Evolutionary conservation across 352 stramenopile species (phyloP), one percentile per base, ranked within the genome.

Genomic region (Saprolegnia diclina): DNA sequence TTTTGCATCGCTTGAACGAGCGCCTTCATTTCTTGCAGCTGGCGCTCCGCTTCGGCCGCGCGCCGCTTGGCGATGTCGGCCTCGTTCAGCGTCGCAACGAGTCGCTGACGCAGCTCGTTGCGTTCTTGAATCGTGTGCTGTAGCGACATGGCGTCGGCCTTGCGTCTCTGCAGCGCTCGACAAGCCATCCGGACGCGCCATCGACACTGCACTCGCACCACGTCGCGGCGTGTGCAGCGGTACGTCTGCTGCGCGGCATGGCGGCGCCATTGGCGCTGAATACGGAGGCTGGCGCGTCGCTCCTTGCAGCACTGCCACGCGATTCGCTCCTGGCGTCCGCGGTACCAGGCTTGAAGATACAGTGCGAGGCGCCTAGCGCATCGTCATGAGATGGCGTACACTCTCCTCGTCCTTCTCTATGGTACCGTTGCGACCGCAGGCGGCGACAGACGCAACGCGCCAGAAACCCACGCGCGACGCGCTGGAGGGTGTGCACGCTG

Each of bases 401-500:
- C n/a, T n/a, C n/a, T 1, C 16, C 11, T 6, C 29, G 3, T n/a
- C 19, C 21, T 56, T 53, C 3, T 18, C 4, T n/a, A 65, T n/a
- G 82, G 73, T 7, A 78, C 22, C 37, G 77, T 55, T 38, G 73
- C 72, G 10, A 72, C 74, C 16, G 46, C 7, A 71, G 38, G 19
- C 76, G 78, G 24, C 67, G 64, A 18, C 6, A 24, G 52, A 69
- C 64, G 13, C 76, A 53, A 5, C 44, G 13, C 26, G 66, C 32
- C 7, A 80, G 29, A 78, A 80, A 90, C 10, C 38, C 69, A 0
- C 73, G 72, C 18, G 79, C 70, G 13, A 67, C 46, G 35, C 67
- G 71, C 64, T 89, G 82, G 32, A 90, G 71, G 38, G 73, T 57
- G 14, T 45, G 65, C 5, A 75, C 74, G 21, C 37, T 21, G 6